A percentile compares a stretch with the other conserved stretches of the same genome.
Evolutionary conservation across 108 stramenopile genomes (phyloP).

Genomic region (Nitzschia sp.): DNA sequence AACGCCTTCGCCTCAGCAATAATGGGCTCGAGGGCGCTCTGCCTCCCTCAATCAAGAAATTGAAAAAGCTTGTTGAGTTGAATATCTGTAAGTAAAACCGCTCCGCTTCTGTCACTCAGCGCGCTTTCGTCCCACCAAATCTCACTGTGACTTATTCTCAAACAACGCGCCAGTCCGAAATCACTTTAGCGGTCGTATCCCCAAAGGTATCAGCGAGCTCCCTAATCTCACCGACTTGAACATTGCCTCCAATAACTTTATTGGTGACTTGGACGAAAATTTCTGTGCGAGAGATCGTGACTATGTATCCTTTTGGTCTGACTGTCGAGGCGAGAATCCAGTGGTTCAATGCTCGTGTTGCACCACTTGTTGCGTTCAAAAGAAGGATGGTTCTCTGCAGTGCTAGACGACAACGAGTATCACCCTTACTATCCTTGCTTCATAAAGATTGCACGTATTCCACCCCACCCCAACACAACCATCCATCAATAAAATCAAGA

Average conservation of each 20-base stretch:
- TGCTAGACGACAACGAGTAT: neutral
- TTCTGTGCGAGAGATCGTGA: neutral
- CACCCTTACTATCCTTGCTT: too few species aligned
- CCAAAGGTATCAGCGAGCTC: neutral
- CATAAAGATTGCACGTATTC: too few species aligned
- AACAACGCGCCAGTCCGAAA: constrained; percentile 11
- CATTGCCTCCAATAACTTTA: constrained; percentile 13
- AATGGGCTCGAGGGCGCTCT: constrained; percentile 42
- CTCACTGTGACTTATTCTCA: neutral
- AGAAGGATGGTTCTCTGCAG: neutral
- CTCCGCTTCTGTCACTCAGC: neutral
- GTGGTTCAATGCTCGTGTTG: constrained; percentile 4
- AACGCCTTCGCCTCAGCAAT: constrained; percentile 34
- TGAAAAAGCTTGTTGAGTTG: constrained; percentile 1
- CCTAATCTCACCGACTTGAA: neutral
- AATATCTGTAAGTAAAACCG: constrained; percentile 10
- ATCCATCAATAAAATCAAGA: too few species aligned
- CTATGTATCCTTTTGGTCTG: constrained; percentile 6
- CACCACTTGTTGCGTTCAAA: constrained; percentile 4
- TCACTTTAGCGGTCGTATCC: constrained; percentile 4
- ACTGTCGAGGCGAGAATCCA: constrained; percentile 1
- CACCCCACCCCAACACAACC: too few species aligned
- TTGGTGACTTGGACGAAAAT: neutral
- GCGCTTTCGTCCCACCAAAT: neutral
- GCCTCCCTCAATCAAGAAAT: constrained; percentile 17